These are phyloP conservation scores for Penicillium egyptiacum DNA, from an alignment of 495 filamentous ascomycete species.

Conservation along the genomic window DNA sequence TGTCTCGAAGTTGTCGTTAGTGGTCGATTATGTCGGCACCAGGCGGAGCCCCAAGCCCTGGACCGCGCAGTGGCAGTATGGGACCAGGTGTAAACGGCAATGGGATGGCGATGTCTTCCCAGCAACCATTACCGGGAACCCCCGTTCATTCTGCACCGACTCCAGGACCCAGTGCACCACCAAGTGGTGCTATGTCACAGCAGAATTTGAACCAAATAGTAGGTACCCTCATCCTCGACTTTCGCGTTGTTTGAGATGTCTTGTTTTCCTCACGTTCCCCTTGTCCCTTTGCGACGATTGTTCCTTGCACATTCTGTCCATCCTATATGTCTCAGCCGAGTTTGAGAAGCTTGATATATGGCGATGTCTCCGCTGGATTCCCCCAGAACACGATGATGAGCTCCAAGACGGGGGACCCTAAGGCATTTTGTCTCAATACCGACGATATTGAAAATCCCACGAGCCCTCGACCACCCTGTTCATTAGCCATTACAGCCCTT, in stretches of 20 bases:
- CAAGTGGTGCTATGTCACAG: conserved; percentile 59
- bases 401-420: neutral
- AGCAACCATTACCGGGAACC: conserved; percentile 45
- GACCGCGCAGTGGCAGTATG: conserved; percentile 53
- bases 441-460: neutral
- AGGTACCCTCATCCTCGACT: conserved; percentile 37
- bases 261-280: neutral
- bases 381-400: neutral
- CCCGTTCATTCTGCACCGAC: conserved; percentile 39
- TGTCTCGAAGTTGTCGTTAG: neutral
- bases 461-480: neutral
- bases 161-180: conserved; percentile 43
- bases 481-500: neutral
- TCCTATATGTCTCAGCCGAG: neutral
- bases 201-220: conserved; percentile 97
- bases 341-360: neutral
- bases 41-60: conserved; percentile 50
- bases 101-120: conserved; percentile 53
- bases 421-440: neutral
- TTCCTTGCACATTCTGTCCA: neutral
- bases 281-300: neutral
- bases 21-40: conserved; percentile 43
- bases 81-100: conserved; percentile 43
- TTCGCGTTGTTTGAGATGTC: neutral
- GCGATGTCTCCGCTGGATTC: neutral